These are phyloP conservation scores for Termitomyces sp. DNA, from an alignment of 768 basidiomycete species.

Conservation along the genomic window DNA sequence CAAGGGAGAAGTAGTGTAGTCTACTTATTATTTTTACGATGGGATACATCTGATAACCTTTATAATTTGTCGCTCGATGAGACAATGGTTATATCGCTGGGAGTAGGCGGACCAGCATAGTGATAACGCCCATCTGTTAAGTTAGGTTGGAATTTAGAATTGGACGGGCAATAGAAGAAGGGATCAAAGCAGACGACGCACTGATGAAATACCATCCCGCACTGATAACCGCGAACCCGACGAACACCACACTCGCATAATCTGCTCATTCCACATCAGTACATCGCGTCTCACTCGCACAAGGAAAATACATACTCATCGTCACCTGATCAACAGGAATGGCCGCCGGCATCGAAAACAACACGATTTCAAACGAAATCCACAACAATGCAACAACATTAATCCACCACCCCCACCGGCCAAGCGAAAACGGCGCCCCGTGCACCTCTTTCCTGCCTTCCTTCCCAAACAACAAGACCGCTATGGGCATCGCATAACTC, in stretches of 20 bases:
- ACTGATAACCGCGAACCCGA: conserved; percentile 58
- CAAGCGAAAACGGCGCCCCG: conserved; percentile 52
- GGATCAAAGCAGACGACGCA: conserved; percentile 27
- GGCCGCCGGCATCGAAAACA: too few species aligned
- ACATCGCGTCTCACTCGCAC: background rate
- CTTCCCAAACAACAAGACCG: conserved; percentile 40
- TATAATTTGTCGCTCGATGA: background rate
- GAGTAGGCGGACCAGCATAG: conserved; percentile 43
- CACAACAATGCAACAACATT: conserved; percentile 58
- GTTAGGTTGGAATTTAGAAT: background rate
- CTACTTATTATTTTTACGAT: background rate
- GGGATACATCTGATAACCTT: too few species aligned
- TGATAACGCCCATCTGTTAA: conserved; percentile 44
- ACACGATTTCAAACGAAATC: conserved; percentile 55
- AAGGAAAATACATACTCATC: background rate
- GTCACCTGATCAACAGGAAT: too few species aligned
- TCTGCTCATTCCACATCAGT: conserved; percentile 35
- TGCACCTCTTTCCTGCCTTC: conserved; percentile 41
- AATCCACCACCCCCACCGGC: conserved; percentile 40
- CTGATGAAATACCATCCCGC: conserved; percentile 60
- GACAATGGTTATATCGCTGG: conserved; percentile 4
- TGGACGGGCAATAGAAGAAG: too few species aligned
- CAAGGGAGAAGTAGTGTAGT: background rate
- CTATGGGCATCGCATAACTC: conserved; percentile 63
- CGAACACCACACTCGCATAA: conserved; percentile 66